Evolutionary conservation across 1,284 basidiomycete genomes (phyloP), one percentile per base, ranked within the genome.

Genomic region (Boletus mariae): DNA sequence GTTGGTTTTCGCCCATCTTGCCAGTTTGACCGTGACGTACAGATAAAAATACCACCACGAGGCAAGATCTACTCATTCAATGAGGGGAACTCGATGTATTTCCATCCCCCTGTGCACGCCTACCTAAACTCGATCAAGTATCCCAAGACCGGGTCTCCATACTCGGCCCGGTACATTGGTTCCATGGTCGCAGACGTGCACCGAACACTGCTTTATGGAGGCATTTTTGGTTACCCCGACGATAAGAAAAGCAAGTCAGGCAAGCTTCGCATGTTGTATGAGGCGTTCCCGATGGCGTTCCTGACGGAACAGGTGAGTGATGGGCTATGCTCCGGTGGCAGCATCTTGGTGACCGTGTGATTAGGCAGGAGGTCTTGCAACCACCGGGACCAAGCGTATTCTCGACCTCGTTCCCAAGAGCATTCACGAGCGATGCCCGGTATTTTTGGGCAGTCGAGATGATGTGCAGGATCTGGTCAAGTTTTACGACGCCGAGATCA

Each of bases 51-150:
- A 61, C 97, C 97, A 6, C 64, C 83, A 25, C 87, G 97, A 53
- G 97, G 97, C 62, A 99, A 99, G 79, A 99, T 99, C 69, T 99
- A 99, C 79, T 98, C 95, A 17, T 96, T 98, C 82, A 99, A 99
- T 75, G 97, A 99, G 76, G 96, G 96, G 59, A 99, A 99, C 77
- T 84, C 92, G 51, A 80, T 90, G 80, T 95, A 94, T 77, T 99
- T 97, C 80, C 80, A 97, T 75, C 78, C 84, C 49, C 92, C 92
- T 13, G 90, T 92, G 50, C 76, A 78, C 61, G 84, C 88, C 56
- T 99, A 98, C 76, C 83, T 99, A 59, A 87, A 97, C 60, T 92
- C 88, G 61, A 93, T 99, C 83, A 99, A 99, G 75, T 96, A 79
- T 75, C 93, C 94, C 10, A 62, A 78, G 40, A 72, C 80, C 49